Base-by-base conservation (phyloP, 2,329 filamentous ascomycete genomes). In the Trichoderma gracile region DNA sequence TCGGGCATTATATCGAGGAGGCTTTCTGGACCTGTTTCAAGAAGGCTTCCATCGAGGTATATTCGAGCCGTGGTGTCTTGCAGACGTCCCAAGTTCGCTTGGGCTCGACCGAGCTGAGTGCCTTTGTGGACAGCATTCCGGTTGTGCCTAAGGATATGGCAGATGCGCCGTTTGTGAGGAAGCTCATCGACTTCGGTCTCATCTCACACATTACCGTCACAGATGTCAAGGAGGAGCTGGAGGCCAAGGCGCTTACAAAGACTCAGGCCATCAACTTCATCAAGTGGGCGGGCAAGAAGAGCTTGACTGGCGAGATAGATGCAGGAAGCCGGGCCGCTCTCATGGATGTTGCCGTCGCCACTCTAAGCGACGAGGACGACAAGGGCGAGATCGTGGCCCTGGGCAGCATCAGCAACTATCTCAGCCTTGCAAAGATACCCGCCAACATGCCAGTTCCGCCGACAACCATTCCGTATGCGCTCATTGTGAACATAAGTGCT, bases 21-120 rank as follows among this genome's bases (percentile, higher is more conserved):
- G 91, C 93, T 0, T 99, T 99, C 74, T 99, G 95, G 95, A 96
- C 88, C 42, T 93, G 92, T 67, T 95, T 91, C 72, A 89, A 87
- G 73, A 89, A 89, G 68, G 87, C 92, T 2, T 89, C 86, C 0
- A 92, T 98, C 64, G 93, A 97, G 72, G 85, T 97, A 7, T 88
- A 96, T 68, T 97, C 93, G 1, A 96, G 90, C 21, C 87, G 89
- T 65, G 96, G 96, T 63, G 88, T 99, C 7, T 81, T 97, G 61
- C 86, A 90, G n/a, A 96, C 91, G 42, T 86, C 90, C 14, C 85
- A 90, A 69, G 92, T 97, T 42, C 90, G 95, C 40, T 84, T 96
- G 69, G 90, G 80, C 74, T 79, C 89, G 74, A 74, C 91, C 80
- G 81, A 88, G 69, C 74, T 89, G 57, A 80, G 78, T 71, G 82